Percentiles rank a stretch among this genome's conserved stretches.
Evolutionary conservation across 345 rosid species (phyloP).

Genomic region (Jatropha curcas): DNA sequence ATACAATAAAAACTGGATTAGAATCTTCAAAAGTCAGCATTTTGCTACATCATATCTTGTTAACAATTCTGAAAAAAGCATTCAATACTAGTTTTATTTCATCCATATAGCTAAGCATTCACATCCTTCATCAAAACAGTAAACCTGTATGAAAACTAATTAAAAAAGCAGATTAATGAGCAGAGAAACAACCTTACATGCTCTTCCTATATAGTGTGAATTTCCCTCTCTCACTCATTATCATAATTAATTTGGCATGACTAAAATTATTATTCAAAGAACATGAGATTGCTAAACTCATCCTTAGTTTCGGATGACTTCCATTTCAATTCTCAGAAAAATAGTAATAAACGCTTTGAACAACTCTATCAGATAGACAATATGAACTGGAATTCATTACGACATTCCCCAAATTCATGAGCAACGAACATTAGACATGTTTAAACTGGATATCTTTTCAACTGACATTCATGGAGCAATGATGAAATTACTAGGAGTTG

Average conservation of each 20-base stretch:
- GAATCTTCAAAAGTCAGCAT: neutral
- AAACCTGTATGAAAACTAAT: neutral
- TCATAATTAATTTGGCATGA: neutral
- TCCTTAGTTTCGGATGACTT: neutral
- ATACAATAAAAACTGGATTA: neutral
- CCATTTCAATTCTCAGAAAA: neutral
- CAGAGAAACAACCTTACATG: neutral
- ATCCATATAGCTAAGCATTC: neutral
- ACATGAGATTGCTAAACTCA: neutral
- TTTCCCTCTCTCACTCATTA: neutral
- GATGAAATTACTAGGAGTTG: neutral
- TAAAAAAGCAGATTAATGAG: neutral
- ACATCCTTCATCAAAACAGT: neutral
- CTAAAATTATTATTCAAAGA: neutral
- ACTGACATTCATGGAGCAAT: neutral
- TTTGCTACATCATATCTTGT: neutral
- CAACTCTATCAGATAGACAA: neutral
- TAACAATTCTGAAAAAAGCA: conserved; percentile 6
- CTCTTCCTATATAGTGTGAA: neutral
- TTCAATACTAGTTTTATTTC: neutral
- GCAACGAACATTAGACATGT: neutral
- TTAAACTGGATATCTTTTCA: neutral
- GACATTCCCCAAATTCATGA: neutral
- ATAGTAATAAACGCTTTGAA: neutral
- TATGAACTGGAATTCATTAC: neutral